These are phyloP conservation scores for Sequoiadendron giganteum DNA, from an alignment of 75 land plant species.

Conservation along the genomic window DNA sequence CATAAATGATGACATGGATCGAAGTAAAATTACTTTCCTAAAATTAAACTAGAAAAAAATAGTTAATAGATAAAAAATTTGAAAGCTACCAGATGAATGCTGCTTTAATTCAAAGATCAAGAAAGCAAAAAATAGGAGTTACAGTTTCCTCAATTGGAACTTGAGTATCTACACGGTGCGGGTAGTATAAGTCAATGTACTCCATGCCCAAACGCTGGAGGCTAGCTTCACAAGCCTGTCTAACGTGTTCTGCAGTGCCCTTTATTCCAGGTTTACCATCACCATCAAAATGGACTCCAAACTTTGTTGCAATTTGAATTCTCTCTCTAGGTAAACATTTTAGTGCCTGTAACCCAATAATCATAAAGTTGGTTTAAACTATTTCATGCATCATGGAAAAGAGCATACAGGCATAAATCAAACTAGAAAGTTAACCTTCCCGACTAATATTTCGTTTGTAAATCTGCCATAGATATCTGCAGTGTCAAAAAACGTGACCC, in stretches of 20 bases:
- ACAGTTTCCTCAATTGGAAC: constrained; percentile 79
- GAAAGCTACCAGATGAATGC: not conserved
- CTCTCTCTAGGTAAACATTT: constrained; percentile 58
- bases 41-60: not conserved
- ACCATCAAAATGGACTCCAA: constrained; percentile 23
- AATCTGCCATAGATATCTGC: constrained; percentile 36
- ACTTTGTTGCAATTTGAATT: constrained; percentile 68
- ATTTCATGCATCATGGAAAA: no score
- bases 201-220: constrained; percentile 65
- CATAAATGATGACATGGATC: not conserved
- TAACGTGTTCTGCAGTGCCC: constrained; percentile 55
- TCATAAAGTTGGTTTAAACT: not conserved
- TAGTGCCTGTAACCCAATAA: constrained; percentile 36
- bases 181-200: constrained; percentile 71
- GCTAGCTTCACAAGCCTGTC: constrained; percentile 68
- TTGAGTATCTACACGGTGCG: constrained; percentile 58
- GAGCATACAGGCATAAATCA: not conserved
- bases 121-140: constrained; percentile 1
- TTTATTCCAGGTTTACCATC: constrained; percentile 11
- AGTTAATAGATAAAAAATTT: not conserved
- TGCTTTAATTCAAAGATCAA: not conserved
- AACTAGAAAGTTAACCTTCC: constrained; percentile 24
- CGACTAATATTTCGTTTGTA: constrained; percentile 26
- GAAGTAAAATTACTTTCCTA: not conserved
- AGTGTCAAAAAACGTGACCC: constrained; percentile 41